A percentile compares a stretch with the other conserved stretches of the same genome.
phyloP scores from a whole-genome alignment of 805 yeast species.

The Candida ipomoeae region DNA sequence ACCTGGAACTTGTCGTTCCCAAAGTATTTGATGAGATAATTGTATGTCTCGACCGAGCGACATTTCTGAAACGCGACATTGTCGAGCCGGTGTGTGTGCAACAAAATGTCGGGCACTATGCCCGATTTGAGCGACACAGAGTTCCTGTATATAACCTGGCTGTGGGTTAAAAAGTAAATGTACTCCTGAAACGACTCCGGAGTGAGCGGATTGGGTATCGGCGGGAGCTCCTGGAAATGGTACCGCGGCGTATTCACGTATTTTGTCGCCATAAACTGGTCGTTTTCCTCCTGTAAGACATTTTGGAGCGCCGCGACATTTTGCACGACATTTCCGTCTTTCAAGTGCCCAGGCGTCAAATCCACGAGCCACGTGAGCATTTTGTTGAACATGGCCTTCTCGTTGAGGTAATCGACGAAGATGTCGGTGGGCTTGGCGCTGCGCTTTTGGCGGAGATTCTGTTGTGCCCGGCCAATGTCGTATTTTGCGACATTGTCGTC shows the following conservation, averaged over 20 bases:
- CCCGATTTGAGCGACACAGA: conserved; percentile 34
- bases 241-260: conserved; percentile 16
- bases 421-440: conserved; percentile 17
- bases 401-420: conserved; percentile 25
- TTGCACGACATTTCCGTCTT: conserved; percentile 14
- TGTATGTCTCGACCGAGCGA: conserved; percentile 35
- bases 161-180: conserved; percentile 35
- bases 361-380: conserved; percentile 32
- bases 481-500: conserved; percentile 22
- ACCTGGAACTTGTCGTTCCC: conserved; percentile 39
- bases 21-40: conserved; percentile 37
- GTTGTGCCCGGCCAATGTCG: conserved; percentile 22
- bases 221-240: conserved; percentile 31
- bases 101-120: conserved; percentile 32
- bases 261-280: conserved; percentile 10
- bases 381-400: conserved; percentile 26
- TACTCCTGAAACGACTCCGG: conserved; percentile 29
- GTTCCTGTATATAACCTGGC: conserved; percentile 28
- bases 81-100: conserved; percentile 35
- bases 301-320: conserved; percentile 7
- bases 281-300: conserved; percentile 22
- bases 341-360: conserved; percentile 29
- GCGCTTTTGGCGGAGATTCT: conserved; percentile 23
- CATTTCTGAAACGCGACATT: conserved; percentile 26
- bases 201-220: conserved; percentile 26